Base-by-base conservation (phyloP, 106 monocot species). In the Dendrobium huoshanense region DNA sequence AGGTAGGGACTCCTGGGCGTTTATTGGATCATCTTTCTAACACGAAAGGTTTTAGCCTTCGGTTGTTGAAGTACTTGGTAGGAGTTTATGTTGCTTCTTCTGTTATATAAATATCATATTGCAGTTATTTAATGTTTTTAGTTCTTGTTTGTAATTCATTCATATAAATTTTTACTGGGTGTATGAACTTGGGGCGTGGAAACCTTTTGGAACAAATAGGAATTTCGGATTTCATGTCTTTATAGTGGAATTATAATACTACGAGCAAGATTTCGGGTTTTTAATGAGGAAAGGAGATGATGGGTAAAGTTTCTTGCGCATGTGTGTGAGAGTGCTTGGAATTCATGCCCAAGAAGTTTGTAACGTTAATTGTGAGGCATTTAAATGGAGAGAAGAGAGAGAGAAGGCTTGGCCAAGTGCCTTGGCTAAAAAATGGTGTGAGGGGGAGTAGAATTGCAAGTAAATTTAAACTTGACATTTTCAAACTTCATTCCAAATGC, bases 1-100 rank as follows among this genome's bases (percentile, higher is more conserved):
- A 98, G 97, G 97, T 98, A 45, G 97, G 83, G 8, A 98, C 97
- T 85, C 97, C 97, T 45, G 97, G 97, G 10, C 97, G 97, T 54
- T 91, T 98, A 20, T 85, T 95, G 81, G 98, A 99, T 83, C 98
- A 99, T 88, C 84, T 99, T 55, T 85, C 92, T 77, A 95, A 95
- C 72, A 99, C 98, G 31, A 99, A 99, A 85, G 92, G 92, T 73
- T 99, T 99, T 81, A 99, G 93, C 79, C 91, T 99, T 80, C 86
- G 84, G 33, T 87, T 84, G 58, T 67, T 99, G 78, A 99, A 99
- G 78, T 99, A 90, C 83, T 84, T 99, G 95, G 98, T 99, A 87
- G 61, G 27, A 17, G 25, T 84, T 11, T 55, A 44, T 84, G 20
- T 77, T 74, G 7, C 41, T 76, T 19, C 25, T 76, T 76, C 11